Percentiles rank a stretch among this genome's conserved stretches.
phyloP scores from a whole-genome alignment of 2,329 filamentous ascomycete genomes.

The Colletotrichum magnum region DNA sequence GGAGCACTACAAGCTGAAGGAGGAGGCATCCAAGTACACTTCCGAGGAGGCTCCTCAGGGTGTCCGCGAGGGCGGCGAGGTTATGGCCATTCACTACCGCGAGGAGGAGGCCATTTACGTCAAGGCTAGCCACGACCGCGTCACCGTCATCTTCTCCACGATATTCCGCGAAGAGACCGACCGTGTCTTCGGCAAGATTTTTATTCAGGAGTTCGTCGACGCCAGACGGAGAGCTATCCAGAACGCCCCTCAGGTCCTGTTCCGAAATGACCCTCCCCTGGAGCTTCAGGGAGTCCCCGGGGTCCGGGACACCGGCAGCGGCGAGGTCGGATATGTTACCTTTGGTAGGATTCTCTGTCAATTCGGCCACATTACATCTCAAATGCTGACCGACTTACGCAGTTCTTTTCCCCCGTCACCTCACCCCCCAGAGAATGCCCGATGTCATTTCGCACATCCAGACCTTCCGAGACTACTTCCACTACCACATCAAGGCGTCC shows the following conservation, averaged over 20 bases:
- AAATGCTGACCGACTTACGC: constrained; percentile 38
- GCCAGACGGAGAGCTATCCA: constrained; percentile 94
- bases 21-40: constrained; percentile 92
- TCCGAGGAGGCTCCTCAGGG: constrained; percentile 95
- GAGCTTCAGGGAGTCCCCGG: constrained; percentile 91
- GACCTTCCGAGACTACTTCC: constrained; percentile 99
- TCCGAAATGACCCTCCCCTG: constrained; percentile 93
- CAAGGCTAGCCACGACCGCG: constrained; percentile 96
- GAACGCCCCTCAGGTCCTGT: constrained; percentile 97
- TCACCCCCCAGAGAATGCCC: constrained; percentile 89
- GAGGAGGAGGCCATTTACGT: constrained; percentile 99
- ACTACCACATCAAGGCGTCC: constrained; percentile 99
- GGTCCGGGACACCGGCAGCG: constrained; percentile 80
- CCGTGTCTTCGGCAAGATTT: constrained; percentile 96
- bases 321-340: constrained; percentile 96
- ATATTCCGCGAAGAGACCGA: constrained; percentile 99
- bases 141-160: constrained; percentile 99
- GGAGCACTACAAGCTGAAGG: constrained; percentile 87
- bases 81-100: constrained; percentile 97
- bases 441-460: constrained; percentile 99
- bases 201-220: constrained; percentile 98
- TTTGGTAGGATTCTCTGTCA: constrained; percentile 77
- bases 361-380: background rate
- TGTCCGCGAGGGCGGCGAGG: constrained; percentile 87
- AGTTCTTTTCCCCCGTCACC: constrained; percentile 96